Percentiles rank a stretch among this genome's conserved stretches.
These are phyloP conservation scores for Tripterygium wilfordii DNA, from an alignment of 177 flowering plant species.

Conservation along the genomic window DNA sequence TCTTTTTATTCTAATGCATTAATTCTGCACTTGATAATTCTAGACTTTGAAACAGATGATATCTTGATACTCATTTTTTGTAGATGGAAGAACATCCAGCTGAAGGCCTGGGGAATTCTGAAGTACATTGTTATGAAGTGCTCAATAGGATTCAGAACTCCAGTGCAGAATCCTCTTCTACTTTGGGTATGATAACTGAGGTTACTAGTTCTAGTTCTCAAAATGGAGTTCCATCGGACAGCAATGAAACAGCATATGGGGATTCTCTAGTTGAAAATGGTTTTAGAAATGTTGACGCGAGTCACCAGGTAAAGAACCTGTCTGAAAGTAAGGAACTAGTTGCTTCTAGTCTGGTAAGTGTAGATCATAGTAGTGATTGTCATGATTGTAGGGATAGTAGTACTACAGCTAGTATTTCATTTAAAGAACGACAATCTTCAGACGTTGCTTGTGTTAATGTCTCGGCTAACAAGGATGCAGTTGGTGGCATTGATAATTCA, in stretches of 20 bases:
- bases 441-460: constrained; percentile 24
- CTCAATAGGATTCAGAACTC: constrained; percentile 13
- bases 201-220: constrained; percentile 20
- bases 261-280: constrained; percentile 14
- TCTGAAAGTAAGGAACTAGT: constrained; percentile 33
- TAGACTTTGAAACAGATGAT: too few species aligned
- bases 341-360: constrained; percentile 22
- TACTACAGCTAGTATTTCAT: constrained; percentile 38
- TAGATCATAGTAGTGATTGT: constrained; percentile 15
- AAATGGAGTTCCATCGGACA: constrained; percentile 24
- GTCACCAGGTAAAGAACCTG: constrained; percentile 20
- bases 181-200: constrained; percentile 13
- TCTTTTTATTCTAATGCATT: too few species aligned
- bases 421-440: constrained; percentile 26
- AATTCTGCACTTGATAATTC: too few species aligned
- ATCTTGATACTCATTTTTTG: too few species aligned
- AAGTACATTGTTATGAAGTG: constrained; percentile 15
- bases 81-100: constrained; percentile 50
- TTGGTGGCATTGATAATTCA: constrained; percentile 21
- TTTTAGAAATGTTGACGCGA: constrained; percentile 18
- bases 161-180: constrained; percentile 17
- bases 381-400: constrained; percentile 19
- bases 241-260: constrained; percentile 15
- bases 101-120: constrained; percentile 24
- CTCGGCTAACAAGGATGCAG: constrained; percentile 19